Conservation (phyloP, 495 filamentous ascomycete species). For the Evansstolkia leycettana region DNA sequence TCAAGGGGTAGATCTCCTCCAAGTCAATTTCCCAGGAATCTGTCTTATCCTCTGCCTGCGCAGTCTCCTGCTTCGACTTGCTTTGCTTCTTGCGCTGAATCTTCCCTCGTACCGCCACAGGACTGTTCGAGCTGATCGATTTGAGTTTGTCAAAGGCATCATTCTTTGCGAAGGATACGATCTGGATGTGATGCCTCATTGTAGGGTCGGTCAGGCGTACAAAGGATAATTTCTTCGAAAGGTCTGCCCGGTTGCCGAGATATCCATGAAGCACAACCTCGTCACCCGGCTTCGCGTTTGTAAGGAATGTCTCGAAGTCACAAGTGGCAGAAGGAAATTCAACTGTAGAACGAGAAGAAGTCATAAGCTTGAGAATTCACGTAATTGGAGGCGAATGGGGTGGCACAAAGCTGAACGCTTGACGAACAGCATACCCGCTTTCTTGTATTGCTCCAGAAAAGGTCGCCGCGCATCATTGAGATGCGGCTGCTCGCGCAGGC, state of each 20-base stretch:
- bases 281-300: conserved; percentile 26
- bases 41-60: conserved; percentile 12
- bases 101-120: conserved; percentile 38
- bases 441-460: conserved; percentile 35
- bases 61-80: conserved; percentile 9
- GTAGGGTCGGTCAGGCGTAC: conserved; percentile 44
- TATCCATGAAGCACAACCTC: conserved; percentile 61
- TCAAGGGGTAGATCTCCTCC: conserved; percentile 52
- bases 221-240: conserved; percentile 57
- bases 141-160: conserved; percentile 34
- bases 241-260: conserved; percentile 46
- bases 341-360: conserved; percentile 20
- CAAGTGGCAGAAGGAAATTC: conserved; percentile 38
- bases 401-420: too few species aligned
- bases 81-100: conserved; percentile 32
- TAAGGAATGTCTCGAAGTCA: conserved; percentile 32
- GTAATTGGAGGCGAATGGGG: not conserved
- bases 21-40: conserved; percentile 50
- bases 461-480: conserved; percentile 8
- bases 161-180: conserved; percentile 37
- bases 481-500: conserved; percentile 13
- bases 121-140: conserved; percentile 33
- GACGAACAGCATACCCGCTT: conserved; percentile 26
- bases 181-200: conserved; percentile 35
- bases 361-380: not conserved